phyloP scores from a whole-genome alignment of 345 rosid genomes.

The Gossypium sturtianum region DNA sequence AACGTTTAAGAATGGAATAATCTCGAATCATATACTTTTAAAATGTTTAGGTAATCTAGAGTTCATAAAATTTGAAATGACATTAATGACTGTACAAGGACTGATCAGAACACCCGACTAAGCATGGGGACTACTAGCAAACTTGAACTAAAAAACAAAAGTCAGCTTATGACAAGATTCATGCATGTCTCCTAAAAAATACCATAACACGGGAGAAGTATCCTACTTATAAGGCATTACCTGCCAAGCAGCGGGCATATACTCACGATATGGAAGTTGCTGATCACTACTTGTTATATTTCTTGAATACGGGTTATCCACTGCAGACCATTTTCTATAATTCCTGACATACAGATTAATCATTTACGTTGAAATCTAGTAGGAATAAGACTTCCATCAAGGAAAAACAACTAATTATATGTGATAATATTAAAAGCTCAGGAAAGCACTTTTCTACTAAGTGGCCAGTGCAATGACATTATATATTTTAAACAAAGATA shows the following conservation, averaged over 20 bases:
- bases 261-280: slow-evolving; percentile 48
- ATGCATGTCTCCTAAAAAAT: not conserved
- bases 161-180: not conserved
- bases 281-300: slow-evolving; percentile 26
- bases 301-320: slow-evolving; percentile 17
- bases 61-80: not conserved
- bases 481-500: not conserved
- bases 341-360: slow-evolving; percentile 23
- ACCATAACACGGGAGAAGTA: not conserved
- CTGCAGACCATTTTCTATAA: slow-evolving; percentile 27
- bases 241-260: slow-evolving; percentile 92
- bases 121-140: not conserved
- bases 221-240: slow-evolving; percentile 28
- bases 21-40: not conserved
- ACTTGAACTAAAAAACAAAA: slow-evolving; percentile 4
- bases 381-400: slow-evolving; percentile 10
- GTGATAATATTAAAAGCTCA: not conserved
- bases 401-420: not conserved
- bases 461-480: not conserved
- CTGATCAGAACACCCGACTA: not conserved
- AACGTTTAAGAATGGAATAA: not conserved
- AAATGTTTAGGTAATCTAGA: not conserved
- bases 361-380: slow-evolving; percentile 1
- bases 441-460: not conserved
- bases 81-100: not conserved